Conservation (phyloP, 2,329 filamentous ascomycete species). For the Albifimbria verrucaria region DNA sequence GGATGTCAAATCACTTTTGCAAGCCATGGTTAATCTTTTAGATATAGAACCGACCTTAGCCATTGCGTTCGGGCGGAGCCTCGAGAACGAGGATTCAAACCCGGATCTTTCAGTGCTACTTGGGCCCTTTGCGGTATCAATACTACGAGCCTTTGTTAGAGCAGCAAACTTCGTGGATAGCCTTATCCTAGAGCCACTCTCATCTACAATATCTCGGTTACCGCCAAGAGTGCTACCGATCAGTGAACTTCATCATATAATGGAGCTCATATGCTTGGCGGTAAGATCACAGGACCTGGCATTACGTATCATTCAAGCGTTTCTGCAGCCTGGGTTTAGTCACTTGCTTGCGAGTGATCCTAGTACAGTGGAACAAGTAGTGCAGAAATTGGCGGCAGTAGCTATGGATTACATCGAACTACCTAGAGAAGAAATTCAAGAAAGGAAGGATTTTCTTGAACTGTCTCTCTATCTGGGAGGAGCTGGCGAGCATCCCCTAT, state of each 20-base stretch:
- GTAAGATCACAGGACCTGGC: slow-evolving; percentile 10
- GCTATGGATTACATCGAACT: slow-evolving; percentile 38
- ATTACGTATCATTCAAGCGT: slow-evolving; percentile 11
- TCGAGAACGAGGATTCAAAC: no score
- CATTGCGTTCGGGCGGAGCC: no score
- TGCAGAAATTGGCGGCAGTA: slow-evolving; percentile 30
- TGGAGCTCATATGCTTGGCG: slow-evolving; percentile 10
- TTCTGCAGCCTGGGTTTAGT: slow-evolving; percentile 26
- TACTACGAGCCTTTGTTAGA: slow-evolving; percentile 4
- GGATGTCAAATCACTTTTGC: rapidly evolving
- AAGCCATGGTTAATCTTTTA: not conserved
- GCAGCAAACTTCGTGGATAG: slow-evolving; percentile 5
- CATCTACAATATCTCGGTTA: slow-evolving; percentile 7
- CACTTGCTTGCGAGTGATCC: slow-evolving; percentile 24
- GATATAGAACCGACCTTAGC: not conserved
- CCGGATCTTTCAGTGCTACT: no score
- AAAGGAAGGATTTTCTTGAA: not conserved
- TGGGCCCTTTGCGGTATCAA: no score
- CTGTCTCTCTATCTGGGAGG: not conserved
- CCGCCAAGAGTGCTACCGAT: slow-evolving; percentile 1
- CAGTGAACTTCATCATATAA: not conserved
- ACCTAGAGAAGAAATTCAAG: slow-evolving; percentile 9
- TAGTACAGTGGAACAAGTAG: slow-evolving; percentile 22
- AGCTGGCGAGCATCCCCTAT: not conserved
- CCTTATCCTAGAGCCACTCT: slow-evolving; percentile 7